Evolutionary conservation across 345 rosid genomes (phyloP).

Genomic region (Acer campestre): DNA sequence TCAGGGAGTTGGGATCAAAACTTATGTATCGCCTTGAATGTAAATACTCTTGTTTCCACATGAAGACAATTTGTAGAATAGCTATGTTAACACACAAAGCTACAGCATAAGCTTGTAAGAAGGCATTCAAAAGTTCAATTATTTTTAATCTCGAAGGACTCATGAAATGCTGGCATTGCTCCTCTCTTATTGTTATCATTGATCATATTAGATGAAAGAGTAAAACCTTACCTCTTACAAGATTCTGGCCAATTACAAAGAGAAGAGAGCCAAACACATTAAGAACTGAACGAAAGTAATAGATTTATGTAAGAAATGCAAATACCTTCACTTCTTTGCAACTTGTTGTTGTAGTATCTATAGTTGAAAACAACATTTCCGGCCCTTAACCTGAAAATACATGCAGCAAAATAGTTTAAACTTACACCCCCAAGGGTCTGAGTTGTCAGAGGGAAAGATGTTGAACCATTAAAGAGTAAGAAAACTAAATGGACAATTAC

Average conservation of each 20-base stretch:
- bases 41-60: background rate
- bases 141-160: too few relatives aligned
- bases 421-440: background rate
- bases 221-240: background rate
- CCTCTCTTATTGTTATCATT: background rate
- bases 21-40: background rate
- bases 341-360: conserved; percentile 82
- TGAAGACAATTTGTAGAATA: background rate
- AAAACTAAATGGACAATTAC: background rate
- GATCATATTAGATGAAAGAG: background rate
- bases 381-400: conserved; percentile 77
- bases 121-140: background rate
- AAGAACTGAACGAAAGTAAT: background rate
- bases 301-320: background rate
- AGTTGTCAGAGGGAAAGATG: background rate
- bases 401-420: conserved; percentile 17
- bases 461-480: conserved; percentile 2
- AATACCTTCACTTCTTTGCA: conserved; percentile 93
- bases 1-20: background rate
- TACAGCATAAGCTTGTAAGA: background rate
- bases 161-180: background rate
- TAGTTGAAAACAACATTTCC: conserved; percentile 96
- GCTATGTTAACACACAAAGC: too few relatives aligned
- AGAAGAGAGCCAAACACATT: background rate
- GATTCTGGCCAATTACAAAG: background rate